Percentiles rank a stretch among this genome's conserved stretches.
Conservation (phyloP, 1,284 basidiomycete species). For the Trichosporon sp. region DNA sequence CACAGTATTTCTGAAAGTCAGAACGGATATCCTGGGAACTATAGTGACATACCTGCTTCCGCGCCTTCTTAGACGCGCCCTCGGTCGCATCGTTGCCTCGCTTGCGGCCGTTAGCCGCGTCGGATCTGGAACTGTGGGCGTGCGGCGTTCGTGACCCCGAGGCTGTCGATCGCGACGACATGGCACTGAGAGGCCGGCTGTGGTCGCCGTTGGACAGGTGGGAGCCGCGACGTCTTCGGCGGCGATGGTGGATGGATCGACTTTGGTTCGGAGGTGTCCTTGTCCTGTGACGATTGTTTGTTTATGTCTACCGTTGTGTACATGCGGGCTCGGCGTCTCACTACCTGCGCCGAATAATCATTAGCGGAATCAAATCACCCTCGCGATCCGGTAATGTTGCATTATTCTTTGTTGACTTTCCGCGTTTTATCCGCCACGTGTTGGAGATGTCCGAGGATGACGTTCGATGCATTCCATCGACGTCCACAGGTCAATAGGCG, state of each 20-base stretch:
- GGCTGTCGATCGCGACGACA: slow-evolving; percentile 20
- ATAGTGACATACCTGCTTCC: slow-evolving; percentile 10
- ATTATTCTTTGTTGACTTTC: background rate
- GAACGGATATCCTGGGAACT: background rate
- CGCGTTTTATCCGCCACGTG: slow-evolving; percentile 2
- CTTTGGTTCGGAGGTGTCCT: slow-evolving; percentile 10
- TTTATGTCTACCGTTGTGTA: slow-evolving; percentile 17
- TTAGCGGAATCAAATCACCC: slow-evolving; percentile 11
- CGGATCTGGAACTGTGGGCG: slow-evolving; percentile 8
- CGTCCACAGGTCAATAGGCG: slow-evolving; percentile 6
- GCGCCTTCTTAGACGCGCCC: slow-evolving; percentile 9
- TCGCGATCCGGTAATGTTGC: background rate
- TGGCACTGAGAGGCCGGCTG: slow-evolving; percentile 18
- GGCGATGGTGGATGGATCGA: slow-evolving; percentile 16
- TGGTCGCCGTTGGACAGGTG: slow-evolving; percentile 15
- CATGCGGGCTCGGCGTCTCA: slow-evolving; percentile 14
- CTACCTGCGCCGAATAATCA: slow-evolving; percentile 2
- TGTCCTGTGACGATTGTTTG: slow-evolving; percentile 18
- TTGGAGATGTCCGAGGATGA: background rate
- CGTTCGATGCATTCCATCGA: background rate
- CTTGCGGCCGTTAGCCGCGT: slow-evolving; percentile 2
- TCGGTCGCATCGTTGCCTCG: slow-evolving; percentile 15
- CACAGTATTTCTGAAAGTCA: slow-evolving; percentile 1
- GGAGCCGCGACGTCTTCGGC: slow-evolving; percentile 17
- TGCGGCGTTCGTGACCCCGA: slow-evolving; percentile 19